Percentiles rank a stretch among this genome's conserved stretches.
phyloP scores from a whole-genome alignment of 345 rosid genomes.

The Boechera stricta region DNA sequence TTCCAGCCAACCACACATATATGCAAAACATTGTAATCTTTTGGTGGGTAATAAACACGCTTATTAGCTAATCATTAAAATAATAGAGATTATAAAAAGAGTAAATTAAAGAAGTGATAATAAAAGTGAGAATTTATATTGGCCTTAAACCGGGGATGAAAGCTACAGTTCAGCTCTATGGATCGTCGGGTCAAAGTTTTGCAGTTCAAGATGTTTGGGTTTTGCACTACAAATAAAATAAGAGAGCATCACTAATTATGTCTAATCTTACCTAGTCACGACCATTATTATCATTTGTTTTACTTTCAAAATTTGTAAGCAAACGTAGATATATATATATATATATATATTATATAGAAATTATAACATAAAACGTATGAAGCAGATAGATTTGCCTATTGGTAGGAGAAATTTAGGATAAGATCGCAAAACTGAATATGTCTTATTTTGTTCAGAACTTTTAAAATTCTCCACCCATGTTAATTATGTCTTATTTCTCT shows the following conservation, averaged over 20 bases:
- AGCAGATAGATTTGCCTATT: not conserved
- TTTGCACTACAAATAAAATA: conserved; percentile 33
- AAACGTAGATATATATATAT: not conserved
- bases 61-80: not conserved
- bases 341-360: not conserved
- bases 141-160: conserved; percentile 1
- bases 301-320: not conserved
- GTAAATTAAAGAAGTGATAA: not conserved
- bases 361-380: not conserved
- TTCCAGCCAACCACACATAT: conserved; percentile 18
- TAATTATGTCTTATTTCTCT: not conserved
- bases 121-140: not conserved
- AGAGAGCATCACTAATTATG: conserved; percentile 11
- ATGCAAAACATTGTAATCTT: conserved; percentile 11
- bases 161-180: conserved; percentile 4
- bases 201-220: conserved; percentile 32
- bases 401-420: not conserved
- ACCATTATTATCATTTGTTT: conserved; percentile 7
- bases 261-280: conserved; percentile 29
- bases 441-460: too few relatives aligned
- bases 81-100: not conserved
- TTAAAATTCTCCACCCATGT: not conserved
- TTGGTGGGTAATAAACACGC: conserved; percentile 12
- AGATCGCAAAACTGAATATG: not conserved
- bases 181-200: conserved; percentile 20